Base-by-base conservation (phyloP, 192 early-diverging fungal genomes). In the Coemansia sp. region DNA sequence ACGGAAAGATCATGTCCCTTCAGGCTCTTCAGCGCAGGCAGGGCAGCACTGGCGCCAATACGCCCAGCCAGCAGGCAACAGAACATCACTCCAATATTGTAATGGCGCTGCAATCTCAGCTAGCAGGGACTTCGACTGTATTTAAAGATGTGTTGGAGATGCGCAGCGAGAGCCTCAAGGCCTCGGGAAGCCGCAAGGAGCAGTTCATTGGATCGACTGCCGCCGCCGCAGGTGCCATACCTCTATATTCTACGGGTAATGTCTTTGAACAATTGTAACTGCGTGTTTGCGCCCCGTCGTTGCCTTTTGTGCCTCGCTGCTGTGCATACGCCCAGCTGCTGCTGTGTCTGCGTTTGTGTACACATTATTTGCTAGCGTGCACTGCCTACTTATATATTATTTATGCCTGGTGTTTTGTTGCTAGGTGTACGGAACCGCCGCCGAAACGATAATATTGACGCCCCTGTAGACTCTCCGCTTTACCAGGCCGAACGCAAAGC, bases 141-240 rank as follows among this genome's bases (percentile, higher is more conserved):
- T 99, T 99, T 63, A 98, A 96, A 63, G 86, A 91, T 56, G 90
- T 99, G 8, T 77, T 99, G n/a, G 93, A 99, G 65, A 82, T 98
- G 30, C 82, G 97, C 18, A 97, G 92, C 46, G 81, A 87, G 72
- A 97, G 98, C 70, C 87, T 99, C 82, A 93, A 92, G 79, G 91
- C 90, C 34, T 85, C 93, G 45, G 94, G 93, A 43, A 79, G 69
- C 30, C 80, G 95, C 45, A 78, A 88, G 36, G 95, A 99, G 38
- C 92, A 99, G 73, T 97, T 97, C 65, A 77, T 93, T 68, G 77
- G 67, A 32, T 31, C 55, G 0, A 50, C 66, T 4, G 66, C 72
- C 3, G 39, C 56, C 4, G 60, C 49, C 3, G 60, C 58, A 1
- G 58, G 63, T 11, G 55, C 21, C 7, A 27, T 53, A 36, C 38